Conservation (phyloP, 768 basidiomycete species). For the Hygrophorus russula region DNA sequence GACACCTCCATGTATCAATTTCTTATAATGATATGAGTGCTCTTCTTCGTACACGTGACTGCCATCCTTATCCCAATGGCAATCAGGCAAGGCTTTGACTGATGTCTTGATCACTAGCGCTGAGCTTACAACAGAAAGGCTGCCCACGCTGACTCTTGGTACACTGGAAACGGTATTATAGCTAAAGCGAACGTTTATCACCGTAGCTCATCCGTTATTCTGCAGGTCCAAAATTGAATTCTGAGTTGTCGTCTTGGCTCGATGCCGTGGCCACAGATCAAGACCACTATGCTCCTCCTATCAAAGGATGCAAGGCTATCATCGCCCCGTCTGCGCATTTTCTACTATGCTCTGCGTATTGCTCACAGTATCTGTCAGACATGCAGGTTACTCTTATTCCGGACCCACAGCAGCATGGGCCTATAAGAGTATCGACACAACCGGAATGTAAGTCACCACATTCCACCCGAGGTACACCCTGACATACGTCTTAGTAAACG, state of each 20-base stretch:
- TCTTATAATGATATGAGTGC: too few species aligned
- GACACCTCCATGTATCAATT: conserved; percentile 41
- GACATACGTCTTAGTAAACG: conserved; percentile 47
- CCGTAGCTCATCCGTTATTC: conserved; percentile 7
- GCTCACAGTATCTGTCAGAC: conserved; percentile 34
- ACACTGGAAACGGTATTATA: conserved; percentile 20
- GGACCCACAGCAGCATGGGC: conserved; percentile 95
- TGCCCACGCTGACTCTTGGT: conserved; percentile 89
- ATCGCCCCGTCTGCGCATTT: conserved; percentile 78
- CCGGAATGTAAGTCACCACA: conserved; percentile 52
- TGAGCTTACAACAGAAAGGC: conserved; percentile 33
- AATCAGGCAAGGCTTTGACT: conserved; percentile 4
- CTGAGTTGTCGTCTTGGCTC: conserved; percentile 58
- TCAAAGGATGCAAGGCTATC: conserved; percentile 67
- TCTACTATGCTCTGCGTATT: neutral
- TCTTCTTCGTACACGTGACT: neutral
- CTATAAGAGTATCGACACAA: conserved; percentile 77
- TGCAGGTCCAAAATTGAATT: conserved; percentile 44
- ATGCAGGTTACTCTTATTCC: conserved; percentile 94
- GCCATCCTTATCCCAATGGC: neutral
- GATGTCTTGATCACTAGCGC: conserved; percentile 1
- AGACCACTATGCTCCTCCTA: conserved; percentile 42
- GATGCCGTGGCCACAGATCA: conserved; percentile 35
- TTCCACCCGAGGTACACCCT: conserved; percentile 2
- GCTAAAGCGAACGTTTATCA: conserved; percentile 8